Base-by-base conservation (phyloP, 345 rosid genomes). In the Gossypium turneri region DNA sequence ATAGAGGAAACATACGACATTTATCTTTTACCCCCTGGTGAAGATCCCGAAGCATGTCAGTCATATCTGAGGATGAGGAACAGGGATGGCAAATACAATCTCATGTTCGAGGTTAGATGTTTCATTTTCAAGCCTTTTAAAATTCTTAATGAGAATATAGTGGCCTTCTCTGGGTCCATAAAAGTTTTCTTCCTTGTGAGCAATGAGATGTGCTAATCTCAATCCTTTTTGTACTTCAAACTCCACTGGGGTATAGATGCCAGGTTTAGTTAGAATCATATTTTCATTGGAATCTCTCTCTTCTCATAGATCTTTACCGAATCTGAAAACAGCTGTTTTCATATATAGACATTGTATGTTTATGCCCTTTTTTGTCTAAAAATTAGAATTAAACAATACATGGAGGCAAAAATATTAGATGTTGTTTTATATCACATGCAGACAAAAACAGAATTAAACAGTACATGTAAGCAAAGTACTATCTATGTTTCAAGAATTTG, bases 1-100 rank as follows among this genome's bases (percentile, higher is more conserved):
- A 82, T 80, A 12, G 99, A 95, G 86, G 99, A 95, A 85, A 95
- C 99, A 20, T 95, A 95, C 77, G 99, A 93, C 86, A 95, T 93
- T 76, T 95, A 93, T 88, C 94, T 95, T 80, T 88, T 95, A 70
- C 99, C 99, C 55, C 99, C 99, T 5, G 98, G 97, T 59, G 99
- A 95, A 89, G 98, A 95, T 85, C 99, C 99, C 70, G 99, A 95
- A 86, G 99, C 99, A 47, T 95, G 99, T 63, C 99, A 95, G 78
- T 95, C 99, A 7, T 93, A 95, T 80, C 84, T 95, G 79, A 89
- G 99, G 89, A 93, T 91, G 99, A 90, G 99, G 85, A 95, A 95
- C 81, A 89, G 97, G 67, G 99, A 95, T 85, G 99, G 99, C 38
- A 93, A 95, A 77, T 95, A 95, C 84, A 93, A 86, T 89, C 97